These are phyloP conservation scores for Iris pallida DNA, from an alignment of 116 monocot species.

Conservation along the genomic window DNA sequence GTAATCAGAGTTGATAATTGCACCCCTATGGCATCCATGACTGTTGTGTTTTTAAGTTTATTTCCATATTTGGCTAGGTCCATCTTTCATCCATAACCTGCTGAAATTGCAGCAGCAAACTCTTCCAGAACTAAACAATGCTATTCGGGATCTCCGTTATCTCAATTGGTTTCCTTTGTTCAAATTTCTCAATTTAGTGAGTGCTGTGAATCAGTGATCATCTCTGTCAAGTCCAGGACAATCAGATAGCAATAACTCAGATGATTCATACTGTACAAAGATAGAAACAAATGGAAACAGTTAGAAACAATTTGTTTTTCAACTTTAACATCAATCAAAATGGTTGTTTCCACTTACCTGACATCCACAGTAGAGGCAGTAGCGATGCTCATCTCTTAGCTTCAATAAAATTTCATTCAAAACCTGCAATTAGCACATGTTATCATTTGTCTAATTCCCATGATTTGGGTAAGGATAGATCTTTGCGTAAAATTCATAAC, in stretches of 20 bases:
- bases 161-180: too few relatives aligned
- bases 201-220: constrained; percentile 42
- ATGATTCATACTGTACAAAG: constrained; percentile 72
- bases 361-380: constrained; percentile 87
- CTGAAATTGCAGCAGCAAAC: too few relatives aligned
- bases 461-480: background rate
- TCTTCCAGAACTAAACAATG: too few relatives aligned
- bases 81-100: too few relatives aligned
- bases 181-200: too few relatives aligned
- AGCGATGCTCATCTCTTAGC: constrained; percentile 62
- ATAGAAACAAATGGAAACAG: background rate
- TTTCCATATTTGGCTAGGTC: too few relatives aligned
- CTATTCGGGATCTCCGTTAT: too few relatives aligned
- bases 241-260: constrained; percentile 39
- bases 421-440: constrained; percentile 44
- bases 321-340: background rate
- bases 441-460: background rate
- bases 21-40: too few relatives aligned
- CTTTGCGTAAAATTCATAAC: too few relatives aligned
- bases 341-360: constrained; percentile 27
- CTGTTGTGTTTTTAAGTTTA: too few relatives aligned
- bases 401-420: constrained; percentile 54
- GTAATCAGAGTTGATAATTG: too few relatives aligned
- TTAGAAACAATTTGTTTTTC: background rate
- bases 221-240: constrained; percentile 79